Base-by-base conservation (phyloP, 2,329 filamentous ascomycete species). In the Fusarium brachygibbosum region DNA sequence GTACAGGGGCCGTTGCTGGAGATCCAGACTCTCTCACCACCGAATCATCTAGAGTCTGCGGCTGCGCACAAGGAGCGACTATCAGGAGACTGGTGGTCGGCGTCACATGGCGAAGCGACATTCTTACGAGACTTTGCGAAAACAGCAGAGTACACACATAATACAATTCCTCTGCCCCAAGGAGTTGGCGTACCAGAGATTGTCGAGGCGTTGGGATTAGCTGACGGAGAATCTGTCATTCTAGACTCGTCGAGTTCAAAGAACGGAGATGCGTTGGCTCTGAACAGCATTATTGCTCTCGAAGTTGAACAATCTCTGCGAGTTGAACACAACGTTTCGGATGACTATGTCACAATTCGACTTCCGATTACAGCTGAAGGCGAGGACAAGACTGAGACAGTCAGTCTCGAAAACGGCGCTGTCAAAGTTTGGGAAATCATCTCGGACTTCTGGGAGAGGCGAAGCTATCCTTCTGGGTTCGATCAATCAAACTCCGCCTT, bases 261-360 rank as follows among this genome's bases (percentile, higher is more conserved):
- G 76, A 84, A 78, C 44, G 77, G 78, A 14, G 78, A 80, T 46
- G 80, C 77, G 16, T 75, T 80, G 60, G 82, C 82, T 37, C 83
- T 88, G 46, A 92, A 88, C 76, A 94, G 91, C 75, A 93, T 97
- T 68, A 85, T 97, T 53, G 92, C 90, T 0, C 80, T 93, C 1
- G 84, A 90, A 12, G 84, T 91, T 2, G 83, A 84, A 17, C 79
- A 86, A 34, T 85, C 88, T 0, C 69, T 86, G 63, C 85, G 84
- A 9, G 74, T 91, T n/a, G 85, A 89, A 70, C 87, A 91, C 67
- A 83, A 82, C 28, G 82, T 83, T 4, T 85, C 84, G 2, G 82
- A 85, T n/a, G 64, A 78, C 19, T 79, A 82, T 74, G 29, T 63
- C 64, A 72, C 73, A 1, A 45, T 78, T 17, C 76, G 76, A 17